These are phyloP conservation scores for Lizanozyma gosingica DNA, from an alignment of 1,139 yeast genomes.

Conservation along the genomic window DNA sequence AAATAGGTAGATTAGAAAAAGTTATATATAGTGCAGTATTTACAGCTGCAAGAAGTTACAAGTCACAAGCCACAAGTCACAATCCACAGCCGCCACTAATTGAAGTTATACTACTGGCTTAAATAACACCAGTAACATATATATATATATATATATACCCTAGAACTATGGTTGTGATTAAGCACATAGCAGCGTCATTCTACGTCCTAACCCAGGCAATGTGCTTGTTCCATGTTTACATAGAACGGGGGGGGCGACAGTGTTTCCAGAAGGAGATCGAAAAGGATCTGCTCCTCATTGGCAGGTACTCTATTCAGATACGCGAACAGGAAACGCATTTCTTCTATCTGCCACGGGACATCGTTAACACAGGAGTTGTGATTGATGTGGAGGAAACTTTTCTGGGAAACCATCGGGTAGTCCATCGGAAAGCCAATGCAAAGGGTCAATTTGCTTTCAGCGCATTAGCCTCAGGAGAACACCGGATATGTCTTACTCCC, in stretches of 20 bases:
- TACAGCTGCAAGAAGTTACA: too few species aligned
- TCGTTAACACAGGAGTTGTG: conserved; percentile 16
- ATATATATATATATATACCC: too few species aligned
- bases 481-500: conserved; percentile 62
- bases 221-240: not conserved
- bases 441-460: conserved; percentile 60
- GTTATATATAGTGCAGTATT: too few species aligned
- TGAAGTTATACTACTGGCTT: too few species aligned
- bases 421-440: conserved; percentile 52
- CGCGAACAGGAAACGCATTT: not conserved
- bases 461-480: conserved; percentile 66
- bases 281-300: not conserved
- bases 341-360: not conserved
- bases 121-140: too few species aligned
- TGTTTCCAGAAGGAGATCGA: not conserved
- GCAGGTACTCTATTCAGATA: not conserved
- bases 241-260: not conserved
- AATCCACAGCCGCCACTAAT: too few species aligned
- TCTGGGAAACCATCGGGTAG: conserved; percentile 60
- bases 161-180: not conserved
- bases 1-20: too few species aligned
- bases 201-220: not conserved
- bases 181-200: too few species aligned
- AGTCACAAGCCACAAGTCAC: too few species aligned
- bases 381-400: conserved; percentile 55